These are phyloP conservation scores for Solanum aculeatissimum DNA, from an alignment of 305 asterid species.

Conservation along the genomic window DNA sequence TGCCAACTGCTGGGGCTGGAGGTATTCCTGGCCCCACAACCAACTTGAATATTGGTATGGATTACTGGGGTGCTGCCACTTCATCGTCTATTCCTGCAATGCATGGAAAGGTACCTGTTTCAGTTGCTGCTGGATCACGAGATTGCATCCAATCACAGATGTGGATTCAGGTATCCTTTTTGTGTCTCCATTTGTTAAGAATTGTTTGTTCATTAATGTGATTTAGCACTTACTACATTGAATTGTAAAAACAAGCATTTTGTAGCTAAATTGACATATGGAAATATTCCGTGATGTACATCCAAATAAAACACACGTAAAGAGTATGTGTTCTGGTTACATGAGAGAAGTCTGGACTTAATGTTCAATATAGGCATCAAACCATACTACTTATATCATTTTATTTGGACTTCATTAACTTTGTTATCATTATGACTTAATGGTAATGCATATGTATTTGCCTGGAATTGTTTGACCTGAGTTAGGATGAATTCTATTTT, in stretches of 20 bases:
- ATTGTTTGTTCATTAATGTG: neutral
- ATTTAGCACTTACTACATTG: neutral
- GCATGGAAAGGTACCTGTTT: slow-evolving; percentile 51
- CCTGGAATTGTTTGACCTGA: neutral
- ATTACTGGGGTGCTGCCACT: slow-evolving; percentile 64
- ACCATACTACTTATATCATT: neutral
- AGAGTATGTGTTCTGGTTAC: neutral
- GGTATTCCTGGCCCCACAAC: slow-evolving; percentile 77
- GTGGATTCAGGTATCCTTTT: slow-evolving; percentile 51
- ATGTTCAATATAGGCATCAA: neutral
- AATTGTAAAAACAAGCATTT: neutral
- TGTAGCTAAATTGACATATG: neutral
- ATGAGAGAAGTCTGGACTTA: neutral
- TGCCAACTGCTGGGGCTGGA: slow-evolving; percentile 39
- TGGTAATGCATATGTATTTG: neutral
- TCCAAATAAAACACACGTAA: neutral
- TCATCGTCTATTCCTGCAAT: slow-evolving; percentile 57
- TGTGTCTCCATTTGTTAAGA: neutral
- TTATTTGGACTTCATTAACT: neutral
- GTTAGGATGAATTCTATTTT: neutral
- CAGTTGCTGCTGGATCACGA: slow-evolving; percentile 54
- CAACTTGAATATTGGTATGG: slow-evolving; percentile 86
- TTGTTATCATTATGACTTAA: neutral
- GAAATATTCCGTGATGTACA: neutral
- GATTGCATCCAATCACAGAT: slow-evolving; percentile 61